Evolutionary conservation across 257 asterid species (phyloP).

Genomic region (Linaria vulgaris): DNA sequence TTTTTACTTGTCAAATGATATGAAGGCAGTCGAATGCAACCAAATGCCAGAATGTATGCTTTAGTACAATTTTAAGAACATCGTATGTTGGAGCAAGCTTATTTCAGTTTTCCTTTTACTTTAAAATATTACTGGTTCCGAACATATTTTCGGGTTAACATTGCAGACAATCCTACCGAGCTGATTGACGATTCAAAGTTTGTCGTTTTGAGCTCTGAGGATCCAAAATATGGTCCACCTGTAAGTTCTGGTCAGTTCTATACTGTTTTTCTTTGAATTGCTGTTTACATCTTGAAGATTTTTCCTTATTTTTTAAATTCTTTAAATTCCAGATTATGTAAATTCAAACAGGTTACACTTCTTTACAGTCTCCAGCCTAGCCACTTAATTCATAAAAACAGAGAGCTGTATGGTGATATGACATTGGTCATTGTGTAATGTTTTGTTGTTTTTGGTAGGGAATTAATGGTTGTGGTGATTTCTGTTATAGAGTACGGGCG

Average conservation of each 20-base stretch:
- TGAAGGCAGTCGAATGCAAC: no score
- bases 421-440: not conserved
- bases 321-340: not conserved
- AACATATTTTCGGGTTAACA: slow-evolving; percentile 7
- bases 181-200: slow-evolving; percentile 81
- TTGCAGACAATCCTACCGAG: slow-evolving; percentile 68
- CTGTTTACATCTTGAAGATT: not conserved
- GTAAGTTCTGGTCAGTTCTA: slow-evolving; percentile 75
- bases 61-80: not conserved
- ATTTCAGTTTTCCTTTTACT: not conserved
- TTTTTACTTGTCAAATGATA: no score
- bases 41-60: not conserved
- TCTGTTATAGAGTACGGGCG: not conserved
- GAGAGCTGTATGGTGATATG: not conserved
- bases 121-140: not conserved
- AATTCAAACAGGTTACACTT: not conserved
- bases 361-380: not conserved
- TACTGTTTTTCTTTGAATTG: slow-evolving; percentile 16
- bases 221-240: slow-evolving; percentile 81
- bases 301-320: not conserved
- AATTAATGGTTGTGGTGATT: not conserved
- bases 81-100: not conserved
- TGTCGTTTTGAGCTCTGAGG: slow-evolving; percentile 70
- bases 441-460: not conserved
- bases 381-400: slow-evolving; percentile 1